Evolutionary conservation across 176 grass and related monocot genomes (phyloP), one percentile per base, ranked within the genome.

Genomic region (Pontederia paniculata): DNA sequence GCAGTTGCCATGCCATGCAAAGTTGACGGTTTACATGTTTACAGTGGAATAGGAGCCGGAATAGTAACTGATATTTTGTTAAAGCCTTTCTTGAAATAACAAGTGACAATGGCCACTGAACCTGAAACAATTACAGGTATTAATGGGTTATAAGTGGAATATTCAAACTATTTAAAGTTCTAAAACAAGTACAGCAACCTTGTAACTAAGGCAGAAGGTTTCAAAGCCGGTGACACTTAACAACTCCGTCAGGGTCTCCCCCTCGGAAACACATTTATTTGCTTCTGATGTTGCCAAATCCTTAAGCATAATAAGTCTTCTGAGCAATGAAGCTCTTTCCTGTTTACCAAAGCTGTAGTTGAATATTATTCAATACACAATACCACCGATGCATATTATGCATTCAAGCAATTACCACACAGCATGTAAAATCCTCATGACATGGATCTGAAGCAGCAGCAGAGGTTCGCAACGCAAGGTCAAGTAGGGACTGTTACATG

Each of bases 51-150:
- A 98, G 81, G 51, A 98, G 68, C 22, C 94, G 87, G 77, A 84
- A 91, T 25, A 93, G 84, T 75, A 98, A 77, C 58, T 98, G 87
- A 58, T 98, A 98, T 62, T 91, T 98, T 60, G 94, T 88, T 57
- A 91, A 81, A 82, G 86, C 83, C 52, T 98, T 98, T 60, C 83
- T 81, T 60, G 87, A 90, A 72, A 98, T 98, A 77, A 98, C 78
- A 74, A 98, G 86, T 69, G 83, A 98, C 52, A 98, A 74, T 23
- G 87, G 93, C 83, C 93, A 98, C 74, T 86, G 93, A 75, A 91
- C 87, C 83, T 98, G 70, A 62, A 98, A 70, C 49, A 63, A 66
- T 44, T n/a, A 52, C 41, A 44, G 31, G 21, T 21, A 16, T 62
- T 28, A 21, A 43, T 51, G 57, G 28, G 71, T 73, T 64, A 49